A percentile compares a stretch with the other conserved stretches of the same genome.
Evolutionary conservation across 306 rosid species (phyloP).

Genomic region (Glycyrrhiza uralensis): DNA sequence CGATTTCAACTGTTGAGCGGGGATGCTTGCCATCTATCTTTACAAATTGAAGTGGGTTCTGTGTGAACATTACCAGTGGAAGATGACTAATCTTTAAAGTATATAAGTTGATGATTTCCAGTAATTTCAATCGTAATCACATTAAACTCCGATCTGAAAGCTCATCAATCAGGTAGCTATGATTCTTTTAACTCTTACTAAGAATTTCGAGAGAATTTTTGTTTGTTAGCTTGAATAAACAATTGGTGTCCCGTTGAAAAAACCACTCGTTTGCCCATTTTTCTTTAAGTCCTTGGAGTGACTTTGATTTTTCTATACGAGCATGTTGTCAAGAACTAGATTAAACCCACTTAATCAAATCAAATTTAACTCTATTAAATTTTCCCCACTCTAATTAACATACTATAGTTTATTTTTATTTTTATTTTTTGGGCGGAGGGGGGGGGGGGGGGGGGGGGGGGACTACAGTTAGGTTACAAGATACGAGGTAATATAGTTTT

Average conservation of each 20-base stretch:
- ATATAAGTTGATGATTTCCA: not conserved
- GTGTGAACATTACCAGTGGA: too few species aligned
- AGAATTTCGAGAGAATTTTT: conserved; percentile 37
- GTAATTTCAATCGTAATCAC: conserved; percentile 21
- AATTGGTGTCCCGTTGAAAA: not conserved
- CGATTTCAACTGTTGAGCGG: not conserved
- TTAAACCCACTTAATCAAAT: not conserved
- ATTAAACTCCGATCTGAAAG: conserved; percentile 19
- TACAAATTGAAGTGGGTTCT: not conserved
- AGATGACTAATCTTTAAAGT: not conserved
- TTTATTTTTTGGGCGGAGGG: too few species aligned
- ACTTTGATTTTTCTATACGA: conserved; percentile 13
- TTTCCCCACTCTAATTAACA: not conserved
- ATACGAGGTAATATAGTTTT: too few species aligned
- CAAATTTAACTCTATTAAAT: not conserved
- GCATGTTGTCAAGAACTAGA: not conserved
- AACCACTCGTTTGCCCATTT: not conserved
- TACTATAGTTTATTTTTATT: too few species aligned
- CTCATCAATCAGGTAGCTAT: conserved; percentile 56
- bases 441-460: too few species aligned
- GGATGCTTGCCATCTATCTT: conserved; percentile 4
- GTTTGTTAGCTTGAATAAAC: conserved; percentile 29
- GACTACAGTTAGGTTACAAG: too few species aligned
- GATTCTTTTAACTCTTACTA: conserved; percentile 36
- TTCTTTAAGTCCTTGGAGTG: not conserved